Conservation (phyloP, 2,329 filamentous ascomycete genomes). For the Aschersonia sp. region DNA sequence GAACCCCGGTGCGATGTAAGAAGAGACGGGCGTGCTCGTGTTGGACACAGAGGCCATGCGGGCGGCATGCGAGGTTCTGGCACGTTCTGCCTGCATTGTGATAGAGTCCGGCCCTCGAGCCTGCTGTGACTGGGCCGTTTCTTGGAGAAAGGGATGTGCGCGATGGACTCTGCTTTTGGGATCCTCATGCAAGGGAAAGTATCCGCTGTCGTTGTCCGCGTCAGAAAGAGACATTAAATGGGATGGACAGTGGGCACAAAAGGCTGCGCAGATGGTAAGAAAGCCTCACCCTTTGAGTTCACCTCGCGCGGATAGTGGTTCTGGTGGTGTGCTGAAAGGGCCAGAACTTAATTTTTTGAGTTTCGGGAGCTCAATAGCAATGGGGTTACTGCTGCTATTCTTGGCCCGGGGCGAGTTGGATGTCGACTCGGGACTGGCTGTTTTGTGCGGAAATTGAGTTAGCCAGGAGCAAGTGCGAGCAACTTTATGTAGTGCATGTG, state of each 20-base stretch:
- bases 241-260: not conserved
- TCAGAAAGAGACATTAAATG: not conserved
- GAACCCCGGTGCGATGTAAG: slow-evolving; percentile 34
- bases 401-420: slow-evolving; percentile 6
- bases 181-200: slow-evolving; percentile 47
- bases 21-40: slow-evolving; percentile 29
- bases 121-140: slow-evolving; percentile 22
- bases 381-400: slow-evolving; percentile 26
- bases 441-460: not conserved
- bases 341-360: slow-evolving; percentile 23
- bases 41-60: slow-evolving; percentile 8
- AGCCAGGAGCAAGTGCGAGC: not conserved
- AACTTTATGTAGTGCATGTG: not conserved
- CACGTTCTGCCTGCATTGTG: slow-evolving; percentile 12
- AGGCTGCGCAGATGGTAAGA: not conserved
- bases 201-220: slow-evolving; percentile 27
- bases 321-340: slow-evolving; percentile 27
- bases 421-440: slow-evolving; percentile 2
- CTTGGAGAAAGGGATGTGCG: slow-evolving; percentile 36
- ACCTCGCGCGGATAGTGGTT: slow-evolving; percentile 40
- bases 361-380: slow-evolving; percentile 35
- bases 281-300: slow-evolving; percentile 39
- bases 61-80: slow-evolving; percentile 7
- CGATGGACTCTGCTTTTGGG: slow-evolving; percentile 28
- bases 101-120: slow-evolving; percentile 17